Base-by-base conservation (phyloP, 345 rosid species). In the Turnera subulata region DNA sequence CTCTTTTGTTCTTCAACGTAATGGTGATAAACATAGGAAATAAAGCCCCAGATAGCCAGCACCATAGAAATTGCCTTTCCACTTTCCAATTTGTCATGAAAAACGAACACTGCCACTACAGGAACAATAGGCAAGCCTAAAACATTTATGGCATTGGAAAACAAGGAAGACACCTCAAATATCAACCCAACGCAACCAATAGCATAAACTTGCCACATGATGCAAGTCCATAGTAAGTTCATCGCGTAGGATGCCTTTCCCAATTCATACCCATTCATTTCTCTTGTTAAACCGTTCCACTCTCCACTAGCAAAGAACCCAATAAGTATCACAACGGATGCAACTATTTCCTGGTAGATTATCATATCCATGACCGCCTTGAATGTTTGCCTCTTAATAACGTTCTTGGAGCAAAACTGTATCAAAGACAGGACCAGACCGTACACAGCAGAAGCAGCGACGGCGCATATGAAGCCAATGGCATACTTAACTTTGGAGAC, bases 31-130 rank as follows among this genome's bases (percentile, higher is more conserved):
- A 68, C 71, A 24, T 62, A 80, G 1, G 82, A 84, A 56, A 69
- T 6, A 45, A 81, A 81, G 8, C 88, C 97, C 96, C 91, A 82
- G 6, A 79, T 39, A 19, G 88, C 91, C 63, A 86, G 46, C 53
- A 72, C 60, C 84, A 89, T 71, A 18, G 92, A 65, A 44, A 81
- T 77, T 16, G 53, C 80, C 71, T 89, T 89, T 11, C 82, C 55
- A n/a, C 83, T 86, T 37, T 75, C 73, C 88, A 86, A 78, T 59
- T 63, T 63, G 63, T 86, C 91, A 23, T 54, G 53, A 43, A 80
- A 80, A 44, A 78, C 59, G 19, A 80, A 66, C 22, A 78, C 79
- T 13, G 86, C 83, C 11, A 80, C 15, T 5, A 84, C 58, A 0
- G 90, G 88, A 57, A 80, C 76, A 9, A 86, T 72, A 16, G 90